Evolutionary conservation across 139 green algal species (phyloP).

Genomic region (Volvox africanus): DNA sequence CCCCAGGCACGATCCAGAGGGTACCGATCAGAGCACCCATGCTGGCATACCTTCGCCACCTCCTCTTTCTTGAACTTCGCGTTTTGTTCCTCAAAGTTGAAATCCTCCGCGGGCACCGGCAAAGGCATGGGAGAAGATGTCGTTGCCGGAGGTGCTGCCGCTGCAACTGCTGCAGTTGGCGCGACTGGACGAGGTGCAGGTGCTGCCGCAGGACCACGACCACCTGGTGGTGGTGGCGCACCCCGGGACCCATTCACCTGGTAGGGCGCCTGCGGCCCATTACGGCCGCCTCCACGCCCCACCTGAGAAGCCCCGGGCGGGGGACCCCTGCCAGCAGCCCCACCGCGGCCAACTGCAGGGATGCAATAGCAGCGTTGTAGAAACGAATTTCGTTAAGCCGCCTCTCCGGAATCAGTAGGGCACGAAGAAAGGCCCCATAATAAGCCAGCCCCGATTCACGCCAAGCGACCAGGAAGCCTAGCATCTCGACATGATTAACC

Average conservation of each 20-base stretch:
- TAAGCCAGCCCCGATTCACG: too few species aligned
- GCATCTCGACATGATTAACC: background rate
- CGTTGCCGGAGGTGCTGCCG: constrained; percentile 13
- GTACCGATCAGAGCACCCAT: too few species aligned
- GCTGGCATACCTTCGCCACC: constrained; percentile 58
- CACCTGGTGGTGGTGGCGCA: background rate
- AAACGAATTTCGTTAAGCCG: too few species aligned
- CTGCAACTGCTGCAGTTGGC: background rate
- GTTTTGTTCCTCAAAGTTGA: constrained; percentile 89
- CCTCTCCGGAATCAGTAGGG: too few species aligned
- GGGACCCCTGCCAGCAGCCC: constrained; percentile 1
- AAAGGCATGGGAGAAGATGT: constrained; percentile 54
- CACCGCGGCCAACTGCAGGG: constrained; percentile 8
- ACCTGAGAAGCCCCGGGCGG: background rate
- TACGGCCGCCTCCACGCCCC: constrained; percentile 12
- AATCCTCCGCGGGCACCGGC: constrained; percentile 86
- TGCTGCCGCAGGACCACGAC: background rate
- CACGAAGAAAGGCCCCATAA: too few species aligned
- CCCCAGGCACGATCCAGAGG: too few species aligned
- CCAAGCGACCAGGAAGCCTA: too few species aligned
- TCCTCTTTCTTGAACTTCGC: constrained; percentile 90
- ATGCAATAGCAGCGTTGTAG: too few species aligned
- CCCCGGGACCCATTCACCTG: background rate
- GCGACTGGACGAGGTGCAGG: constrained; percentile 28
- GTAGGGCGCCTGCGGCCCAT: constrained; percentile 13